phyloP scores from a whole-genome alignment of 306 rosid species.

The Aeschynomene evenia region DNA sequence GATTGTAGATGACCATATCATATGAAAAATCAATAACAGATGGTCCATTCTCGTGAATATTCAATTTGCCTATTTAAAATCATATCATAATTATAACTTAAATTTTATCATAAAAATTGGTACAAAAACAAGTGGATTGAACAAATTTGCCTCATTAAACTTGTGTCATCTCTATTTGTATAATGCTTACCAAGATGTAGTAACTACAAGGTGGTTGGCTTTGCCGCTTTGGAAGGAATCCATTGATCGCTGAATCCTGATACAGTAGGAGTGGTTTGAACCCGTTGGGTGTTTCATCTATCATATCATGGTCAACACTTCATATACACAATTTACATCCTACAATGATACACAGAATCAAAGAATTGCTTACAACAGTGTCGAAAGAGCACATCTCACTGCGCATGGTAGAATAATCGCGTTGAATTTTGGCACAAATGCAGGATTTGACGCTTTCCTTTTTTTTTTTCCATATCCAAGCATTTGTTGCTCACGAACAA shows the following conservation, averaged over 20 bases:
- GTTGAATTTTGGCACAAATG: not conserved
- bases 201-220: not conserved
- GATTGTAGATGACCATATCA: too few relatives aligned
- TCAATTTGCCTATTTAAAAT: too few relatives aligned
- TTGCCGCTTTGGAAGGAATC: not conserved
- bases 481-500: not conserved
- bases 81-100: too few relatives aligned
- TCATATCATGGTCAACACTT: not conserved
- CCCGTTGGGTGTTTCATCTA: not conserved
- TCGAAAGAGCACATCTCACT: not conserved
- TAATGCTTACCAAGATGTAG: not conserved
- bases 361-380: conserved; percentile 15
- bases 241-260: not conserved
- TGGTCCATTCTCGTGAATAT: too few relatives aligned
- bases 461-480: not conserved
- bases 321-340: conserved; percentile 10
- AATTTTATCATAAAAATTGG: too few relatives aligned
- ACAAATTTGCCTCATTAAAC: too few relatives aligned
- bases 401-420: not conserved
- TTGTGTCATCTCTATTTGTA: not conserved
- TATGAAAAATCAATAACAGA: too few relatives aligned
- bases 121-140: too few relatives aligned
- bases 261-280: not conserved
- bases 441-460: not conserved
- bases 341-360: not conserved